A percentile compares a stretch with the other conserved stretches of the same genome.
phyloP scores from a whole-genome alignment of 2,329 filamentous ascomycete genomes.

The Didymella segeticola region DNA sequence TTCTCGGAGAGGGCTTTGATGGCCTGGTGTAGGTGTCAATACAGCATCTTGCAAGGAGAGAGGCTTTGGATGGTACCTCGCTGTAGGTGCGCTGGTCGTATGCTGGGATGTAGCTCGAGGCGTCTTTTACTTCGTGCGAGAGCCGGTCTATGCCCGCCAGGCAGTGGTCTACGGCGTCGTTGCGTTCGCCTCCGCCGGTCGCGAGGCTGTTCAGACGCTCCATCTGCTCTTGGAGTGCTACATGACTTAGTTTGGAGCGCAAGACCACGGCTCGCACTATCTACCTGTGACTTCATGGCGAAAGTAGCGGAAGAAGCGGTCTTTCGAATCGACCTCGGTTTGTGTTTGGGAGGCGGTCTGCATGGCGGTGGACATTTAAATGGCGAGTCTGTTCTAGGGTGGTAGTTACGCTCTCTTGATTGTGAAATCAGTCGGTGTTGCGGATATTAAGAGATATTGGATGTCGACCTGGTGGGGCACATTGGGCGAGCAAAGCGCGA shows the following conservation, averaged over 20 bases:
- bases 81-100: conserved; percentile 90
- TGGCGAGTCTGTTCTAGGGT: neutral
- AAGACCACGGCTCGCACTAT: conserved; percentile 8
- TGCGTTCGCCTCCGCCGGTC: conserved; percentile 73
- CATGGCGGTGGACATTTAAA: neutral
- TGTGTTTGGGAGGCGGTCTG: conserved; percentile 22
- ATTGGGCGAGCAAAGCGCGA: conserved; percentile 5
- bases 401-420: neutral
- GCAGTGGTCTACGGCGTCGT: conserved; percentile 81
- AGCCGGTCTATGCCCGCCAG: conserved; percentile 80
- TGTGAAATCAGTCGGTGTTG: neutral
- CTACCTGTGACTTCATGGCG: conserved; percentile 75
- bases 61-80: conserved; percentile 62
- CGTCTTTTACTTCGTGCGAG: conserved; percentile 84
- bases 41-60: no score
- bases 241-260: conserved; percentile 9
- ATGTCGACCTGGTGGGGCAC: conserved; percentile 18
- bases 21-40: conserved; percentile 61
- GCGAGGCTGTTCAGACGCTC: conserved; percentile 68
- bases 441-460: neutral
- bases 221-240: conserved; percentile 81
- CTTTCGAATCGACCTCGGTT: conserved; percentile 61
- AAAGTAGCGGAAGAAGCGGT: conserved; percentile 86
- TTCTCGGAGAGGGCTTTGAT: conserved; percentile 83
- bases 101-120: conserved; percentile 79